Percentiles rank a stretch among this genome's conserved stretches.
Conservation (phyloP, 2,329 filamentous ascomycete species). For the Clonostachys rosea region DNA sequence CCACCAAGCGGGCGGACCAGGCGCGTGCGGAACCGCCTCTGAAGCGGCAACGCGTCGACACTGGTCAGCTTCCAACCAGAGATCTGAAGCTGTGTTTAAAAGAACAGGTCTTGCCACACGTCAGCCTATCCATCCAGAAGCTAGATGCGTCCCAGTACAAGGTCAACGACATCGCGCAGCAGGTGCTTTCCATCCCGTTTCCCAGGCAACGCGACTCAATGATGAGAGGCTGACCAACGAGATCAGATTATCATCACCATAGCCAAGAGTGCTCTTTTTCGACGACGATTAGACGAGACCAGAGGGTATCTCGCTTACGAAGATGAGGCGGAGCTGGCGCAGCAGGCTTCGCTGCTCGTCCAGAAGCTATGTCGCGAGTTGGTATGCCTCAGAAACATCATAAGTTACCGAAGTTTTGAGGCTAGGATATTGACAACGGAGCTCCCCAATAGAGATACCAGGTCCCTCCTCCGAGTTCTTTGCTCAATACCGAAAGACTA, state of each 20-base stretch:
- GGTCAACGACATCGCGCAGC: constrained; percentile 17
- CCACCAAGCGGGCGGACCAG: neutral
- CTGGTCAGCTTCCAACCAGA: constrained; percentile 4
- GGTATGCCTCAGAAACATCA: too few relatives aligned
- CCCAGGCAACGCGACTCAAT: neutral
- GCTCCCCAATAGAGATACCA: too few relatives aligned
- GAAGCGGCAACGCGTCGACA: constrained; percentile 21
- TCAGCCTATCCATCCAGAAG: constrained; percentile 14
- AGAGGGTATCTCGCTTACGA: neutral
- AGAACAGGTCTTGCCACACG: constrained; percentile 23
- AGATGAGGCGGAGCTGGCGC: neutral
- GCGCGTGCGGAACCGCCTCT: constrained; percentile 14
- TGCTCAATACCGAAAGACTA: too few relatives aligned
- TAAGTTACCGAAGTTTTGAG: too few relatives aligned
- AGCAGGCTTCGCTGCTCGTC: too few relatives aligned
- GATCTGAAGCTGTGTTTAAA: constrained; percentile 15
- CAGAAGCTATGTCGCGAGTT: too few relatives aligned
- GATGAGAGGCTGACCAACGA: constrained; percentile 5
- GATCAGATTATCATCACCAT: constrained; percentile 2
- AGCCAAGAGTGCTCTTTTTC: neutral
- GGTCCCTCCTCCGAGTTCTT: too few relatives aligned
- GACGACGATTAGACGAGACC: neutral
- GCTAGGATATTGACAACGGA: too few relatives aligned
- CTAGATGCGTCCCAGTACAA: constrained; percentile 14
- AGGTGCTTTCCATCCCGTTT: constrained; percentile 14